Conservation (phyloP, 805 yeast species). For the Lachancea thermotolerans region DNA sequence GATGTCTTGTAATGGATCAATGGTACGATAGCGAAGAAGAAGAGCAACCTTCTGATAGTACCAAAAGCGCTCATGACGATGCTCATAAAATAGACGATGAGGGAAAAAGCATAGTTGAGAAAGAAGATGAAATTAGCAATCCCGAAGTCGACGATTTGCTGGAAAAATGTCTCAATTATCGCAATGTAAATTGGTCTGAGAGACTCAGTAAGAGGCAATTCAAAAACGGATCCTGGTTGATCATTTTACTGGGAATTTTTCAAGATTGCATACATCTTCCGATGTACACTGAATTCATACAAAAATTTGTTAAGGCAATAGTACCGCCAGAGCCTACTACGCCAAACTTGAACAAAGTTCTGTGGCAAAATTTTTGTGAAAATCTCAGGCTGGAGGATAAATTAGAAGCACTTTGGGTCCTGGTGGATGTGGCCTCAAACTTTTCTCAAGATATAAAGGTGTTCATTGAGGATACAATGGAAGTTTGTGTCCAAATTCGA, state of each 20-base stretch:
- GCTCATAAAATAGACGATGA: too few species aligned
- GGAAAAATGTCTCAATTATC: constrained; percentile 42
- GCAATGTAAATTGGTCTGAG: constrained; percentile 69
- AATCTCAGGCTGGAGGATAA: constrained; percentile 48
- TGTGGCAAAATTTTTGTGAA: constrained; percentile 48
- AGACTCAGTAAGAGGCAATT: constrained; percentile 67
- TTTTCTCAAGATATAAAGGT: constrained; percentile 29
- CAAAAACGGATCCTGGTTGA: constrained; percentile 81
- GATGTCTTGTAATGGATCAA: constrained; percentile 23
- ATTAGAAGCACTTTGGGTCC: constrained; percentile 49
- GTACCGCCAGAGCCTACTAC: constrained; percentile 36
- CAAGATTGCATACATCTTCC: constrained; percentile 29
- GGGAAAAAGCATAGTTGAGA: constrained; percentile 19
- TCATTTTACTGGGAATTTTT: constrained; percentile 66
- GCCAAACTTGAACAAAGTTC: constrained; percentile 30
- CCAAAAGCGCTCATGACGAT: too few species aligned
- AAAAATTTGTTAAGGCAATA: constrained; percentile 47
- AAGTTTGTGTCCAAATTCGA: constrained; percentile 27
- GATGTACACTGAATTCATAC: constrained; percentile 30
- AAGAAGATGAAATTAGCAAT: constrained; percentile 13
- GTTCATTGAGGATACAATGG: constrained; percentile 29
- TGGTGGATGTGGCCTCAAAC: constrained; percentile 49
- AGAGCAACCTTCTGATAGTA: constrained; percentile 17
- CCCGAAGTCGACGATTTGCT: constrained; percentile 14
- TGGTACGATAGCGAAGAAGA: constrained; percentile 19